Base-by-base conservation (phyloP, 306 rosid species). In the Prunus persica region DNA sequence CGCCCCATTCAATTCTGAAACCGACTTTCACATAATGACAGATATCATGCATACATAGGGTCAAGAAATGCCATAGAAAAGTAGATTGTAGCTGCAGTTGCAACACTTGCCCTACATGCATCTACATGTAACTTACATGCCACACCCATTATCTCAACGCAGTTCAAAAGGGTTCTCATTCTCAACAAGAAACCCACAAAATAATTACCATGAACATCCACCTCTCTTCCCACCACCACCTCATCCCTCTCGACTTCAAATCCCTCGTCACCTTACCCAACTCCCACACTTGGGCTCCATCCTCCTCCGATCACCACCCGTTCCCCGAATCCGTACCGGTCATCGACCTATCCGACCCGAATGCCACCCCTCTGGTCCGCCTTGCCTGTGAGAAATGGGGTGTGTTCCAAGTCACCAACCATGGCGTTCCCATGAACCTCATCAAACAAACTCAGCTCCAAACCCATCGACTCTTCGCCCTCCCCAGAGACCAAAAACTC, bases 381-480 rank as follows among this genome's bases (percentile, higher is more conserved):
- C 30, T 16, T 0, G 91, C 88, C 2, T 87, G 80, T 11, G 79
- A 84, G 72, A 25, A 69, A 28, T 85, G 87, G 89, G 89, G 91
- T 9, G 77, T 60, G 9, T 85, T 89, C 55, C 89, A 81, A 25
- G 78, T 83, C 65, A 83, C 69, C 69, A 82, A 84, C 74, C 91
- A 89, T 30, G 89, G 86, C 38, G 9, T 87, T 20, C 79, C 86
- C 3, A 6, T 27, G 13, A 49, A 57, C 46, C 79, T 85, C 3
- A 38, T 85, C 0, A 10, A 27, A 0, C 71, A 82, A 28, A 34
- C 74, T 0, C 86, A 89, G 68, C 67, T n/a, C 24, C 76, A 65
- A 43, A 30, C 41, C 67, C 66, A 19, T 30, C 60, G 61, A 2
- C 55, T 82, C 0, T 91, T 87, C 41, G 8, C 80, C 20, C 86